Percentiles rank a stretch among this genome's conserved stretches.
phyloP scores from a whole-genome alignment of 2,329 filamentous ascomycete genomes.

The Fusarium transvaalense region DNA sequence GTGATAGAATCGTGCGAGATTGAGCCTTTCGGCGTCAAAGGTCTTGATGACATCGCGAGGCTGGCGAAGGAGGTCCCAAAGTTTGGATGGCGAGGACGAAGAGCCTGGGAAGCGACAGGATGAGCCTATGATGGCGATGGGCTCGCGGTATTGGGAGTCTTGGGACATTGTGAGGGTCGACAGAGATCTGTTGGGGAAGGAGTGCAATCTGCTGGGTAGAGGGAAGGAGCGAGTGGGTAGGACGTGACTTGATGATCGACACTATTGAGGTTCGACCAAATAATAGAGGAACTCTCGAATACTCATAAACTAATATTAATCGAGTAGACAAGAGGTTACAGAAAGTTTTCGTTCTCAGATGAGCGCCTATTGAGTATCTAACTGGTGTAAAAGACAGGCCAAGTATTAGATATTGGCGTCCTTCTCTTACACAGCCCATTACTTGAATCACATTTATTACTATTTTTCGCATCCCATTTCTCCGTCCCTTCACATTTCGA shows the following conservation, averaged over 20 bases:
- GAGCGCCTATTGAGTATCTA: not conserved
- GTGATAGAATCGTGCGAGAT: conserved; percentile 15
- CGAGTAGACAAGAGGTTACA: not conserved
- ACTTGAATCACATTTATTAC: not conserved
- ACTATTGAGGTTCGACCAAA: not conserved
- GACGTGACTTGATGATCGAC: not conserved
- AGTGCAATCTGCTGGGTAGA: not conserved
- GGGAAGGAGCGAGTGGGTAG: not conserved
- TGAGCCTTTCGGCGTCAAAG: conserved; percentile 8
- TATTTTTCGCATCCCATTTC: not conserved
- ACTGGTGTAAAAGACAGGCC: not conserved
- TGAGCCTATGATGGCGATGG: conserved; percentile 14
- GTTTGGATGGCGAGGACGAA: conserved; percentile 12
- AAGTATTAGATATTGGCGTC: not conserved
- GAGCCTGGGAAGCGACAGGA: conserved; percentile 12
- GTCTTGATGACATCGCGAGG: conserved; percentile 9
- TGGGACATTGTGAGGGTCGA: not conserved
- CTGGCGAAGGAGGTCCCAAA: conserved; percentile 16
- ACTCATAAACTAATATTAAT: not conserved
- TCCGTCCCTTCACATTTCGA: not conserved
- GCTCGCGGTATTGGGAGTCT: conserved; percentile 3
- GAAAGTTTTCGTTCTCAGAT: not conserved
- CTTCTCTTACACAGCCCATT: not conserved
- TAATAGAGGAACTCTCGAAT: not conserved
- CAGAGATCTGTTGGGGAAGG: too few species aligned